A percentile compares a stretch with the other conserved stretches of the same genome.
Evolutionary conservation across 2,329 filamentous ascomycete species (phyloP).

Genomic region (Fonsecaea pedrosoi): DNA sequence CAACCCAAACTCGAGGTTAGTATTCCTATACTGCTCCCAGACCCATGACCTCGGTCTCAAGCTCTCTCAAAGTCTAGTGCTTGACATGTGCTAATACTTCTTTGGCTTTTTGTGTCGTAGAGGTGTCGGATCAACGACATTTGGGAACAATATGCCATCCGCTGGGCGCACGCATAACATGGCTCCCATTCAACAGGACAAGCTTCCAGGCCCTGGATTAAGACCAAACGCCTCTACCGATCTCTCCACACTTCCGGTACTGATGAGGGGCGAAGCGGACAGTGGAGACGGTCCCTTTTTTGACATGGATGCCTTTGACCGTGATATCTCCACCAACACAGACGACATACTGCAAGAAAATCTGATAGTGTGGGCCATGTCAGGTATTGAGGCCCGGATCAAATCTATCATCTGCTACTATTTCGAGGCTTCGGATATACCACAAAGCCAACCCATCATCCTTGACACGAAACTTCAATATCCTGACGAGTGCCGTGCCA

Average conservation of each 20-base stretch:
- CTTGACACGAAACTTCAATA: slow-evolving; percentile 1
- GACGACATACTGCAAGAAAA: not conserved
- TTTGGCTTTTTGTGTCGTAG: not conserved
- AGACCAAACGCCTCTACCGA: too few species aligned
- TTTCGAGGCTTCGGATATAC: not conserved
- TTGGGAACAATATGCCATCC: not conserved
- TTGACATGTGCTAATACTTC: not conserved
- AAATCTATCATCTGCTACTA: not conserved
- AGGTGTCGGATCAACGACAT: not conserved
- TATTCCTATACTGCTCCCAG: not conserved
- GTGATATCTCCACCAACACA: not conserved
- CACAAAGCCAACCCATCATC: not conserved
- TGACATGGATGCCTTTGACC: not conserved
- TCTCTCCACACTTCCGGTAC: not conserved
- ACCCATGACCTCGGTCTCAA: not conserved
- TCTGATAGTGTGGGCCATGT: not conserved
- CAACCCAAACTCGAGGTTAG: not conserved
- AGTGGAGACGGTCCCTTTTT: not conserved
- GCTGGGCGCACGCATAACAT: not conserved
- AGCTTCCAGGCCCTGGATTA: not conserved
- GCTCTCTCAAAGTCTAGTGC: not conserved
- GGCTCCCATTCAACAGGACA: not conserved
- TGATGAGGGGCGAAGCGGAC: not conserved
- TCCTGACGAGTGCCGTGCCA: not conserved
- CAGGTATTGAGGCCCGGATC: not conserved